phyloP scores from a whole-genome alignment of 148 eudicot species.

The Fagopyrum tataricum region DNA sequence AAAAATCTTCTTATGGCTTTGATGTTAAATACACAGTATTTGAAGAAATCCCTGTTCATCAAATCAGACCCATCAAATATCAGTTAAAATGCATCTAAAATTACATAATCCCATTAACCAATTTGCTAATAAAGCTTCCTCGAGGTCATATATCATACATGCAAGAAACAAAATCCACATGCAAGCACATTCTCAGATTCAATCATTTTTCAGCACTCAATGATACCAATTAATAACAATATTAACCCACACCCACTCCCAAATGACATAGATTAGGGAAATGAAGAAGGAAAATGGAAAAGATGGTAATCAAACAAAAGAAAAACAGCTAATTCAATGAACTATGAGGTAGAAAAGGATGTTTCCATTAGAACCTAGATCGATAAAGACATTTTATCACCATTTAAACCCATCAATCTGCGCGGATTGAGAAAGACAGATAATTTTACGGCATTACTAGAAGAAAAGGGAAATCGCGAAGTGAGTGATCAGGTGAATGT shows the following conservation, averaged over 20 bases:
- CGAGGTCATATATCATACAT: slow-evolving; percentile 8
- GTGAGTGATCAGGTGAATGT: slow-evolving; percentile 10
- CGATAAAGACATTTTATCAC: background rate
- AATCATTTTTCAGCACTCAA: slow-evolving; percentile 1
- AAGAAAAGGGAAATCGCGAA: background rate
- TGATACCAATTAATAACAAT: background rate
- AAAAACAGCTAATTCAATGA: background rate
- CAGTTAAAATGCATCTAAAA: background rate
- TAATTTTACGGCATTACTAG: background rate
- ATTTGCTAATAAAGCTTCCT: background rate
- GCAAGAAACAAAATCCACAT: slow-evolving; percentile 9
- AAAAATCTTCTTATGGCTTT: background rate
- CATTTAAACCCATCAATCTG: slow-evolving; percentile 3
- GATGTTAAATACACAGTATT: background rate
- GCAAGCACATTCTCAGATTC: slow-evolving; percentile 8
- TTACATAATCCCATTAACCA: background rate
- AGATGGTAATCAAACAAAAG: background rate
- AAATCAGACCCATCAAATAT: background rate
- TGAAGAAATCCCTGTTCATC: slow-evolving; percentile 6
- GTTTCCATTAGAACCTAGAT: slow-evolving; percentile 6
- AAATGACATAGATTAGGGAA: background rate
- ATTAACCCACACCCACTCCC: background rate
- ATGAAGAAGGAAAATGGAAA: background rate
- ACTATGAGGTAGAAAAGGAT: background rate
- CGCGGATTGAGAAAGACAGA: background rate